Percentiles rank a stretch among this genome's conserved stretches.
phyloP scores from a whole-genome alignment of 176 grass and related monocot species.

The Pontederia paniculata region DNA sequence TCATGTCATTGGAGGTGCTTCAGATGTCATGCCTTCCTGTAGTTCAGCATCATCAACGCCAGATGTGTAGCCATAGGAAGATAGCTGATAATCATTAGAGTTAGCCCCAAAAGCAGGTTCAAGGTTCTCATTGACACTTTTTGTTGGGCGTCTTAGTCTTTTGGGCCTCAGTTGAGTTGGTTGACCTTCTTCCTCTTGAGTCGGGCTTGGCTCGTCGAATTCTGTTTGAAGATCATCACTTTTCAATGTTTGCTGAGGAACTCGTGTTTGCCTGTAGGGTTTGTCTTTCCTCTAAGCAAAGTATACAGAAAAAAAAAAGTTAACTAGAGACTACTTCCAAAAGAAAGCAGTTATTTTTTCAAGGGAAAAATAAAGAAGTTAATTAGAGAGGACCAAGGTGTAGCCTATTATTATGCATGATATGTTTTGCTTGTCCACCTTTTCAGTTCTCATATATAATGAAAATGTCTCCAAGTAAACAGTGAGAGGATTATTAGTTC shows the following conservation, averaged over 20 bases:
- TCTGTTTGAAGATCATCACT: conserved; percentile 6
- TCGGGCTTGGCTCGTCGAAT: conserved; percentile 21
- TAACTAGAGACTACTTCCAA: not conserved
- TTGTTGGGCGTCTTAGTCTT: conserved; percentile 56
- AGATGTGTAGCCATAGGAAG: not conserved
- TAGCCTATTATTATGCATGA: no score
- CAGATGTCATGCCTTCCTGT: not conserved
- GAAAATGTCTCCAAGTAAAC: no score
- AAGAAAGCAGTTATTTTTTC: no score
- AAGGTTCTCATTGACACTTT: conserved; percentile 36
- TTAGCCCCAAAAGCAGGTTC: conserved; percentile 12
- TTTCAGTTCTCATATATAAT: no score
- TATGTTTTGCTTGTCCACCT: no score
- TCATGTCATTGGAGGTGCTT: conserved; percentile 4
- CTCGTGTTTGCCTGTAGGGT: conserved; percentile 45
- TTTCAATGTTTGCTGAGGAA: conserved; percentile 30
- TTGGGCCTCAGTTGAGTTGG: conserved; percentile 41
- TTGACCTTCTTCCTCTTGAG: conserved; percentile 37
- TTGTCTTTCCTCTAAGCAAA: conserved; percentile 47
- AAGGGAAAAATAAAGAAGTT: no score
- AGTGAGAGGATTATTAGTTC: no score
- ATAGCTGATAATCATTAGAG: not conserved
- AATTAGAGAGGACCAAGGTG: no score
- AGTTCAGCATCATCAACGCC: not conserved
- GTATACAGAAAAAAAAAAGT: not conserved